Evolutionary conservation across 1,139 yeast genomes (phyloP).

Genomic region (Scheffersomyces stambukii): DNA sequence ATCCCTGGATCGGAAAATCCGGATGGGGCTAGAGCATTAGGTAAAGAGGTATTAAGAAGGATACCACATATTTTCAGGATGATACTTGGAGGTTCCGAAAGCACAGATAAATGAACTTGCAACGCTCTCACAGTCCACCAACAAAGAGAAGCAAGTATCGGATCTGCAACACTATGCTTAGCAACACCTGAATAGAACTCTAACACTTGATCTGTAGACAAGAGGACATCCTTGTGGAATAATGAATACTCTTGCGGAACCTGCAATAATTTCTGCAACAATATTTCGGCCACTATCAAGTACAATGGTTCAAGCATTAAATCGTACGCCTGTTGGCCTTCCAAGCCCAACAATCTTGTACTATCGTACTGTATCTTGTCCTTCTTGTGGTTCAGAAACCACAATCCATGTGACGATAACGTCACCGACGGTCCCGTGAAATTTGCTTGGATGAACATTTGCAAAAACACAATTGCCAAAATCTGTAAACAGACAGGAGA

Average conservation of each 20-base stretch:
- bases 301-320: constrained; percentile 53
- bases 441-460: constrained; percentile 70
- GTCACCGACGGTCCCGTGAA: constrained; percentile 77
- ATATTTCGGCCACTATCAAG: constrained; percentile 42
- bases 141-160: constrained; percentile 42
- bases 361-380: constrained; percentile 27
- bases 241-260: constrained; percentile 27
- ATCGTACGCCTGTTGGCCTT: constrained; percentile 65
- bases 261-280: constrained; percentile 48
- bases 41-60: constrained; percentile 31
- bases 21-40: constrained; percentile 26
- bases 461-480: constrained; percentile 56
- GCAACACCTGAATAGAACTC: constrained; percentile 19
- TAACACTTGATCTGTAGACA: constrained; percentile 15
- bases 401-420: constrained; percentile 27
- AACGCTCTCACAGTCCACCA: constrained; percentile 78
- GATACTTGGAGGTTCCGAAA: constrained; percentile 54
- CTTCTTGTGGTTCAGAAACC: constrained; percentile 28
- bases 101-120: constrained; percentile 56
- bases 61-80: constrained; percentile 38
- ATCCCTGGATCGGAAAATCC: constrained; percentile 17
- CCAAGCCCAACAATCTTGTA: constrained; percentile 40
- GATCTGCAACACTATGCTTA: constrained; percentile 16
- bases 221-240: constrained; percentile 11
- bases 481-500: constrained; percentile 26